Base-by-base conservation (phyloP, 2,329 filamentous ascomycete genomes). In the Cordyceps farinosa region DNA sequence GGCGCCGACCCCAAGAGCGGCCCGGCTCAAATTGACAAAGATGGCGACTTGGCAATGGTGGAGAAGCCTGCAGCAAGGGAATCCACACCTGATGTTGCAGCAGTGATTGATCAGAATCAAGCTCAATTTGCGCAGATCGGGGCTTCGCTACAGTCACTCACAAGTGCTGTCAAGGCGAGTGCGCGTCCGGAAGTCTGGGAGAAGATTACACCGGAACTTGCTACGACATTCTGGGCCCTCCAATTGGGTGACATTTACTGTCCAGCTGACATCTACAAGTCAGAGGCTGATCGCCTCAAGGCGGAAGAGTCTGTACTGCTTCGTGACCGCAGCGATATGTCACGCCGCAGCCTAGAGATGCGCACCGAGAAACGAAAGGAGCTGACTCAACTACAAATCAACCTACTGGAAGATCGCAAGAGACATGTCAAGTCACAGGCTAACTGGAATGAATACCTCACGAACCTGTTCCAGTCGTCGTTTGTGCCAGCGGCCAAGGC, bases 161-260 rank as follows among this genome's bases (percentile, higher is more conserved):
- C 93, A 63, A 84, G 89, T 9, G 82, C 87, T 36, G 83, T 97
- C 22, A 84, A 85, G 64, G 77, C 79, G 6, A 78, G 84, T 0
- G 73, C 91, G 11, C 84, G 90, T 1, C 76, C 84, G 2, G 82
- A 86, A 8, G 84, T 87, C 5, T 92, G 89, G 82, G 79, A 85
- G 11, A 85, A 85, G 56, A 84, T 97, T 58, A 92, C 87, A 50
- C 82, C 92, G 0, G 87, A 90, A 36, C 94, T 97, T 73, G 97
- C 92, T 71, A 86, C 90, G 50, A 90, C 90, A 0, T 99, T 99
- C 76, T 99, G 95, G 95, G 89, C 93, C 57, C 81, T 97, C 13
- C 88, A 92, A 34, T 83, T 96, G 3, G 87, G 90, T 52, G 94
- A 99, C 72, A 80, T 97, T 63, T 85, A 86, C 63, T 87, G 93